These are phyloP conservation scores for Vitis rotundifolia DNA, from an alignment of 164 flowering plant species.

Conservation along the genomic window DNA sequence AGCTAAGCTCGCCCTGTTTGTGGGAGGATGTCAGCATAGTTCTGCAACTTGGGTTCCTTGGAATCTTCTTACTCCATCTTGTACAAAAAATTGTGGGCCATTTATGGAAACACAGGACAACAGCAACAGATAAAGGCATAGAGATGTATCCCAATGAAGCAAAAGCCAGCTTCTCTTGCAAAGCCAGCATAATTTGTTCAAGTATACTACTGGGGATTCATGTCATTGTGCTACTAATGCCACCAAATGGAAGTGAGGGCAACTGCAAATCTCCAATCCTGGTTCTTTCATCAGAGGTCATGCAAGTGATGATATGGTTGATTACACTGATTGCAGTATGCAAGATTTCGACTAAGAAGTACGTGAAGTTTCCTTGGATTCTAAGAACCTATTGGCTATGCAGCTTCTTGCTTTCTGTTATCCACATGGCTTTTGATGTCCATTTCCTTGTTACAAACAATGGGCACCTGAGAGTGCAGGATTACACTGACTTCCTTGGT, in stretches of 20 bases:
- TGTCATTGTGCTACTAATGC: conserved; percentile 34
- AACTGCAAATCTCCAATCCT: conserved; percentile 32
- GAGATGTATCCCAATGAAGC: conserved; percentile 19
- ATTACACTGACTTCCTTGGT: conserved; percentile 43
- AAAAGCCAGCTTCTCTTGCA: conserved; percentile 38
- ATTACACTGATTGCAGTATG: conserved; percentile 36
- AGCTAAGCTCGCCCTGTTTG: conserved; percentile 47
- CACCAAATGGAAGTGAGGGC: conserved; percentile 29
- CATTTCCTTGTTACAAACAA: conserved; percentile 26
- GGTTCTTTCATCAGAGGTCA: conserved; percentile 37
- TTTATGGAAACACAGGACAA: conserved; percentile 27
- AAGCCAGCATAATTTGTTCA: conserved; percentile 46
- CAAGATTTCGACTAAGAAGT: conserved; percentile 24
- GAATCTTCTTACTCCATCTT: conserved; percentile 34
- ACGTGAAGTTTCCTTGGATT: conserved; percentile 56
- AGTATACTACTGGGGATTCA: conserved; percentile 38
- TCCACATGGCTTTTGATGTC: conserved; percentile 32
- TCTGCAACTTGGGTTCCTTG: conserved; percentile 53
- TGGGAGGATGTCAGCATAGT: conserved; percentile 53
- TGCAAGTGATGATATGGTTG: conserved; percentile 56
- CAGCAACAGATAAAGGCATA: conserved; percentile 18
- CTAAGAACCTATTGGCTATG: conserved; percentile 80
- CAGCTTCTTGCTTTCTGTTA: conserved; percentile 50
- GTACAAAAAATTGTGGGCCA: conserved; percentile 13
- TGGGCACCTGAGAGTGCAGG: conserved; percentile 22